Conservation (phyloP, 2,329 filamentous ascomycete genomes). For the Rhynchosporium secalis region DNA sequence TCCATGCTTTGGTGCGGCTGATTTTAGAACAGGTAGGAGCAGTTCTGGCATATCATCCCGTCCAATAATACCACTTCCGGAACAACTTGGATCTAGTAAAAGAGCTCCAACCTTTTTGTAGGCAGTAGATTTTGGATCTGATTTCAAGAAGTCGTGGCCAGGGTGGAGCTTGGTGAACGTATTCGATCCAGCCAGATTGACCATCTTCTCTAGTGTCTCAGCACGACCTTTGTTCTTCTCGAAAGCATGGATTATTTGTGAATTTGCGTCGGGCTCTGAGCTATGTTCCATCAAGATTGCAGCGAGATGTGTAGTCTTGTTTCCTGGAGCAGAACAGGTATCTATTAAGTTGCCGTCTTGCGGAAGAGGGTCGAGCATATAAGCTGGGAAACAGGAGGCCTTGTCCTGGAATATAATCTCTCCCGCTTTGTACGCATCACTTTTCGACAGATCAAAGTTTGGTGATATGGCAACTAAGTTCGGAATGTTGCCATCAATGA, state of each 20-base stretch:
- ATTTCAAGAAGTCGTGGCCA: constrained; percentile 78
- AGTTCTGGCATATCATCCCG: constrained; percentile 75
- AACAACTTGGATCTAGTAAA: constrained; percentile 91
- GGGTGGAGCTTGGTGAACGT: constrained; percentile 65
- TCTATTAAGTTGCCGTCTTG: constrained; percentile 81
- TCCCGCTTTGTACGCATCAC: constrained; percentile 71
- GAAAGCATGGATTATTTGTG: constrained; percentile 68
- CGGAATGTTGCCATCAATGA: constrained; percentile 79
- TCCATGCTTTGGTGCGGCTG: constrained; percentile 30
- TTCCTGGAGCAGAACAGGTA: constrained; percentile 90
- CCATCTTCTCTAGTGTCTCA: constrained; percentile 80
- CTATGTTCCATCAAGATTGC: constrained; percentile 59
- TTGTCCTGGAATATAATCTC: constrained; percentile 92
- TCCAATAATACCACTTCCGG: constrained; percentile 90
- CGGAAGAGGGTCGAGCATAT: constrained; percentile 70
- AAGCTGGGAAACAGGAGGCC: constrained; percentile 94
- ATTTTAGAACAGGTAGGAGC: constrained; percentile 52
- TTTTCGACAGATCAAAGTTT: constrained; percentile 69
- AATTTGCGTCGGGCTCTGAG: constrained; percentile 33
- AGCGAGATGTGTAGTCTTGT: constrained; percentile 94
- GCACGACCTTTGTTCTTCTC: constrained; percentile 74
- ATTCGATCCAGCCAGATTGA: constrained; percentile 71
- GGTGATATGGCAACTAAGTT: constrained; percentile 79
- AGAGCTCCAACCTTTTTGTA: constrained; percentile 76
- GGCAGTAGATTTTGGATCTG: constrained; percentile 62